Evolutionary conservation across 768 basidiomycete genomes (phyloP).

Genomic region (Tylopilus vinaceipallidus): DNA sequence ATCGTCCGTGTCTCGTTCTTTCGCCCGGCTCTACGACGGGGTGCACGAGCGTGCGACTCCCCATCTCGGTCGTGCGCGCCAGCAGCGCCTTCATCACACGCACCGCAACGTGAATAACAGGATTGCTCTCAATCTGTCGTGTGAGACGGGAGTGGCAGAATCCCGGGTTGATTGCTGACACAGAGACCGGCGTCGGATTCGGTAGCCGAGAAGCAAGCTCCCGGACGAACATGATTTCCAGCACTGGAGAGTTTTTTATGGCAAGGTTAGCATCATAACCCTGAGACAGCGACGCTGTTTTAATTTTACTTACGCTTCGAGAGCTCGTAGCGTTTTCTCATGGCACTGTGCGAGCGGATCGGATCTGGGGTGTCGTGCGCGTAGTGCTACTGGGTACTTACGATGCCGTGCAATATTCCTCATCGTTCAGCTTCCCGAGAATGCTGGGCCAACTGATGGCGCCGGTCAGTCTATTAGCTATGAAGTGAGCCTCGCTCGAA

Average conservation of each 20-base stretch:
- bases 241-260: constrained; percentile 17
- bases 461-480: constrained; percentile 9
- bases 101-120: not conserved
- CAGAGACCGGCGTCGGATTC: constrained; percentile 25
- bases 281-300: not conserved
- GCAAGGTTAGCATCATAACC: not conserved
- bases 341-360: constrained; percentile 14
- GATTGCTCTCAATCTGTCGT: constrained; percentile 16
- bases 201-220: constrained; percentile 35
- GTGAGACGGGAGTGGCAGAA: constrained; percentile 34
- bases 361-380: not conserved
- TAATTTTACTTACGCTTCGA: constrained; percentile 25
- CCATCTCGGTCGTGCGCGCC: constrained; percentile 34
- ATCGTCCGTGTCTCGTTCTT: constrained; percentile 27
- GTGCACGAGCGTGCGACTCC: constrained; percentile 36
- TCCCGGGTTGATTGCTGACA: constrained; percentile 35
- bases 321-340: constrained; percentile 24
- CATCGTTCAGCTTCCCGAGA: constrained; percentile 27
- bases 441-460: constrained; percentile 23
- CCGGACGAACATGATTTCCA: constrained; percentile 36
- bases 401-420: constrained; percentile 27
- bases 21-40: constrained; percentile 29
- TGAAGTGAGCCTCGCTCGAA: constrained; percentile 29
- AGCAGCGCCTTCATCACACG: constrained; percentile 18
- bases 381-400: constrained; percentile 8